Evolutionary conservation across 306 rosid species (phyloP).

Genomic region (Betula pendula): DNA sequence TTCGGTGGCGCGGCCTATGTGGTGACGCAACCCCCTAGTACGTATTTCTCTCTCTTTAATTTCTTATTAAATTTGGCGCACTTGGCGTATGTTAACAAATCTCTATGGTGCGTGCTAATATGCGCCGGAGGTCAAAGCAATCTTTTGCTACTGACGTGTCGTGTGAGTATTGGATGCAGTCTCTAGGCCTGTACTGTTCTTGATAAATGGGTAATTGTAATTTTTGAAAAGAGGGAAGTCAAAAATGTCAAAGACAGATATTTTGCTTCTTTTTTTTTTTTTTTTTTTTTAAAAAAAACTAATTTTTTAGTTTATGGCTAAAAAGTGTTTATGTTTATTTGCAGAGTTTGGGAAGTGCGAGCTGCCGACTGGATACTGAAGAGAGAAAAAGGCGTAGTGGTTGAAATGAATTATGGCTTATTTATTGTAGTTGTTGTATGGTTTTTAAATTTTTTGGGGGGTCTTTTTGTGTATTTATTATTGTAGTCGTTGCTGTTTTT

Average conservation of each 20-base stretch:
- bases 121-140: too few species aligned
- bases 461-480: background rate
- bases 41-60: conserved; percentile 26
- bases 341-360: conserved; percentile 89
- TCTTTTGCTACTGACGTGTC: conserved; percentile 21
- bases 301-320: background rate
- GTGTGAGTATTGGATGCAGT: background rate
- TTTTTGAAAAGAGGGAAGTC: too few species aligned
- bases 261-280: background rate
- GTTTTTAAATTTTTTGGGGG: background rate
- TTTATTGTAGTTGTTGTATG: background rate
- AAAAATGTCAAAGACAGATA: background rate
- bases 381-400: conserved; percentile 5
- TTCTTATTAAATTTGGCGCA: background rate
- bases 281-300: background rate
- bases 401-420: background rate
- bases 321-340: background rate
- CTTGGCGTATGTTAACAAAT: conserved; percentile 8
- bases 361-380: conserved; percentile 59
- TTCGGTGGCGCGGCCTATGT: conserved; percentile 92
- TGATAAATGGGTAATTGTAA: too few species aligned
- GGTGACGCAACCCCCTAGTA: conserved; percentile 92
- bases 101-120: too few species aligned
- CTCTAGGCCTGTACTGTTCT: too few species aligned
- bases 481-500: background rate